phyloP scores from a whole-genome alignment of 1,284 basidiomycete species.

The Meira miltonrushii region DNA sequence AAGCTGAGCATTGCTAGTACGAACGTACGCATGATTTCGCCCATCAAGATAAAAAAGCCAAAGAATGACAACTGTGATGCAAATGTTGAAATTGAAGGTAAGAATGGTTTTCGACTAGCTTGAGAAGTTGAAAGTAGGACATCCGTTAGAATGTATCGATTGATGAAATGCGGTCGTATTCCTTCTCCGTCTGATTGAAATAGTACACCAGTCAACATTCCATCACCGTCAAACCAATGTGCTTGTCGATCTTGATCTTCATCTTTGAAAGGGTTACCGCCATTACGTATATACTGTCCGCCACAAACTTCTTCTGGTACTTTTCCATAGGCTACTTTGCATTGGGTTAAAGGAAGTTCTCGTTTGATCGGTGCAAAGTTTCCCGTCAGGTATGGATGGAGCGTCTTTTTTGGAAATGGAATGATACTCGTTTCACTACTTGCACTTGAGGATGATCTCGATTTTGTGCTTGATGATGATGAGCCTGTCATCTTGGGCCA shows the following conservation, averaged over 20 bases:
- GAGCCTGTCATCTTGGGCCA: neutral
- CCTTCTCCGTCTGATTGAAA: constrained; percentile 43
- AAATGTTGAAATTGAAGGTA: constrained; percentile 57
- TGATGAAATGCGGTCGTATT: constrained; percentile 50
- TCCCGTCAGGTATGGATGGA: constrained; percentile 51
- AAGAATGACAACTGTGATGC: constrained; percentile 52
- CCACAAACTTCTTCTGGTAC: constrained; percentile 50
- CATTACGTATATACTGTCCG: constrained; percentile 56
- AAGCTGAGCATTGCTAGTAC: constrained; percentile 51
- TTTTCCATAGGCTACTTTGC: constrained; percentile 31
- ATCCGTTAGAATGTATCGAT: constrained; percentile 54
- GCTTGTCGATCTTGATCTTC: constrained; percentile 37
- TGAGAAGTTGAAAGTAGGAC: constrained; percentile 45
- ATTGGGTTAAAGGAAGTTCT: constrained; percentile 46
- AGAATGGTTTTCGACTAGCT: constrained; percentile 45
- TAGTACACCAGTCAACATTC: constrained; percentile 57
- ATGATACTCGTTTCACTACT: neutral
- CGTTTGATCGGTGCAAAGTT: constrained; percentile 51
- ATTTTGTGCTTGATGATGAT: neutral
- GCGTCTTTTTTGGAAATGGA: neutral
- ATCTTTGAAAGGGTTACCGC: constrained; percentile 54
- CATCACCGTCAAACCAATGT: constrained; percentile 51
- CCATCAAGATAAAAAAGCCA: constrained; percentile 9
- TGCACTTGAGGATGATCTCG: neutral
- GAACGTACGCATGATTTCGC: constrained; percentile 52